Percentiles rank a stretch among this genome's conserved stretches.
These are phyloP conservation scores for Kwoniella mangroviensis DNA, from an alignment of 768 basidiomycete species.

Conservation along the genomic window DNA sequence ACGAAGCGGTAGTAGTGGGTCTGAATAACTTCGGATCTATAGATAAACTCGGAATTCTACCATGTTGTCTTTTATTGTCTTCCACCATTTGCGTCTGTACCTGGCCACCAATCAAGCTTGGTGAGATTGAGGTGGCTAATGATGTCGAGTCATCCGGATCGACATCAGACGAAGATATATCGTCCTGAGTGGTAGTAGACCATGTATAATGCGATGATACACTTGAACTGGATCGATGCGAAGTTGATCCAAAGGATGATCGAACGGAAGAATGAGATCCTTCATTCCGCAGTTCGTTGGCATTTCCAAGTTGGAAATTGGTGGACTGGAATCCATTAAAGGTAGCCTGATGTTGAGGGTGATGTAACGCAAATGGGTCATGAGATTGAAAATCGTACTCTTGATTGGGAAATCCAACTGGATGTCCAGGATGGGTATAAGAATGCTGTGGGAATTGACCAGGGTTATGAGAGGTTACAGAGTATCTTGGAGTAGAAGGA, in stretches of 20 bases:
- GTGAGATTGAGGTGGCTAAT: conserved; percentile 1
- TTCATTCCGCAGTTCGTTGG: not conserved
- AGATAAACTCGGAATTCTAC: conserved; percentile 20
- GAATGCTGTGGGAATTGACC: not conserved
- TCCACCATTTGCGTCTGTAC: not conserved
- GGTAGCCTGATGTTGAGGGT: not conserved
- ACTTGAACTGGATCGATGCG: not conserved
- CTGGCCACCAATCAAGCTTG: not conserved
- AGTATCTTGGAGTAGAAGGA: conserved; percentile 37
- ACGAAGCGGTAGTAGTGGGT: conserved; percentile 1
- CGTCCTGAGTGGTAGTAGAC: not conserved
- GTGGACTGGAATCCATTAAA: not conserved
- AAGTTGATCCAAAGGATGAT: not conserved
- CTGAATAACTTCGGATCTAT: conserved; percentile 37
- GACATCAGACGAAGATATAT: not conserved
- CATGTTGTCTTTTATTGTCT: conserved; percentile 3
- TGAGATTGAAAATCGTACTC: not conserved
- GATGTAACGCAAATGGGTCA: not conserved
- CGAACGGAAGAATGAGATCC: not conserved
- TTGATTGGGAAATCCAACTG: not conserved
- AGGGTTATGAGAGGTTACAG: not conserved
- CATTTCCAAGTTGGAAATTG: too few relatives aligned
- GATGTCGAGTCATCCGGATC: not conserved
- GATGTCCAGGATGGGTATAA: conserved; percentile 11
- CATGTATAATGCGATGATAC: not conserved